These are phyloP conservation scores for Pontederia paniculata DNA, from an alignment of 176 grass and related monocot genomes.

Conservation along the genomic window DNA sequence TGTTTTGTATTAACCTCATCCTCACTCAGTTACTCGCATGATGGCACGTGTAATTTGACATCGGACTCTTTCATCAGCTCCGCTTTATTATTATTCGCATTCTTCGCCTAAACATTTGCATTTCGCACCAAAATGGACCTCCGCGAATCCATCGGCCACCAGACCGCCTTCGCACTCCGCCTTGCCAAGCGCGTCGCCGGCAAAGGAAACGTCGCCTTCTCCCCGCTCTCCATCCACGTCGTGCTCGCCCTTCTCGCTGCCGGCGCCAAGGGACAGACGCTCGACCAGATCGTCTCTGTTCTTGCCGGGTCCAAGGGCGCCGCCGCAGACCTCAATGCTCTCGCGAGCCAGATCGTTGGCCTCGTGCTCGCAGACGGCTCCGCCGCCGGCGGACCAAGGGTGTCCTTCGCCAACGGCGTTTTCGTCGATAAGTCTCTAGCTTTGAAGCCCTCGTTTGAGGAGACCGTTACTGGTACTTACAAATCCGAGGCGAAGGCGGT, in stretches of 20 bases:
- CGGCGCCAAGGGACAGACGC: slow-evolving; percentile 44
- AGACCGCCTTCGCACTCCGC: no score
- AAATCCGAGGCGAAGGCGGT: slow-evolving; percentile 26
- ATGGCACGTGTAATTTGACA: no score
- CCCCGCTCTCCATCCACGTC: slow-evolving; percentile 69
- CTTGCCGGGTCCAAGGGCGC: slow-evolving; percentile 9
- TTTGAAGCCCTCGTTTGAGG: slow-evolving; percentile 30
- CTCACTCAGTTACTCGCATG: no score
- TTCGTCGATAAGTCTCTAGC: slow-evolving; percentile 36
- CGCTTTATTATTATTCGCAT: no score
- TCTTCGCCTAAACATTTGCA: no score
- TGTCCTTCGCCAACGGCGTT: no score
- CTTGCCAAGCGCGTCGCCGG: slow-evolving; percentile 21
- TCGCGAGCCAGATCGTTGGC: slow-evolving; percentile 6
- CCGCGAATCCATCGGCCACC: slow-evolving; percentile 46
- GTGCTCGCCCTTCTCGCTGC: slow-evolving; percentile 63
- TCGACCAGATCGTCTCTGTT: slow-evolving; percentile 38
- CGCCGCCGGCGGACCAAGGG: slow-evolving; percentile 21
- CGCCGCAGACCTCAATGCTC: slow-evolving; percentile 21
- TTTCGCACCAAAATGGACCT: slow-evolving; percentile 39
- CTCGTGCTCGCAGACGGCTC: slow-evolving; percentile 4
- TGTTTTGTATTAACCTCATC: no score
- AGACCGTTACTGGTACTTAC: slow-evolving; percentile 25
- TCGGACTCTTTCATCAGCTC: no score
- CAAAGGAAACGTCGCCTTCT: slow-evolving; percentile 50